Conservation (phyloP, 257 asterid genomes). For the Scutellaria galericulata region DNA sequence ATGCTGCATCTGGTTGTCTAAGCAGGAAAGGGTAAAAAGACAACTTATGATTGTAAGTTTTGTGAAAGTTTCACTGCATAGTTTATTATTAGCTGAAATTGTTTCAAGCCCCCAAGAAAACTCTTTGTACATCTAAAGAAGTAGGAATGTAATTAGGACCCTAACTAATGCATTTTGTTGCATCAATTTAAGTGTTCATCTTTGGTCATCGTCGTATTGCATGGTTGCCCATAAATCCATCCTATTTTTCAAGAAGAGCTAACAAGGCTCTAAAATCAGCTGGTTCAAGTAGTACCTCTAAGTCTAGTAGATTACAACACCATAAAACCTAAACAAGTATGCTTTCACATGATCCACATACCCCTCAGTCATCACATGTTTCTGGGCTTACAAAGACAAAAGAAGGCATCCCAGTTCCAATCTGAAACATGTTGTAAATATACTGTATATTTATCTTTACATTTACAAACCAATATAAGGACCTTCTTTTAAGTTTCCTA, state of each 20-base stretch:
- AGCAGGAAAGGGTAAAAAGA: too few species aligned
- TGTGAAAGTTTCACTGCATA: slow-evolving; percentile 6
- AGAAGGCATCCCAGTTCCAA: not conserved
- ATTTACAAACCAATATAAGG: not conserved
- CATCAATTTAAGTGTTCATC: not conserved
- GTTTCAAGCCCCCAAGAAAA: not conserved
- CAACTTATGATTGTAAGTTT: not conserved
- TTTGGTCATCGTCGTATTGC: not conserved
- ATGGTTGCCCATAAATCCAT: not conserved
- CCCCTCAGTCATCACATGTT: slow-evolving; percentile 19
- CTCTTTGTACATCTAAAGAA: not conserved
- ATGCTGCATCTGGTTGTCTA: slow-evolving; percentile 1
- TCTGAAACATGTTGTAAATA: not conserved
- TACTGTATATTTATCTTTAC: slow-evolving; percentile 4
- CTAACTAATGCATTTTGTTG: not conserved
- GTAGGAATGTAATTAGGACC: slow-evolving; percentile 3
- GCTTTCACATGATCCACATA: slow-evolving; percentile 17
- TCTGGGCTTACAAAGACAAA: slow-evolving; percentile 16
- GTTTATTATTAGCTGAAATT: not conserved
- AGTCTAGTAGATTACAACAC: slow-evolving; percentile 2
- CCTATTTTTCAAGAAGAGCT: slow-evolving; percentile 14
- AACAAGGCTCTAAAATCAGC: not conserved
- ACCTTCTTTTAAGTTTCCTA: not conserved
- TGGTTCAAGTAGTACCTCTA: not conserved
- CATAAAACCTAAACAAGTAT: slow-evolving; percentile 20